Conservation (phyloP, 192 early-diverging fungal genomes). For the Podila epigama region DNA sequence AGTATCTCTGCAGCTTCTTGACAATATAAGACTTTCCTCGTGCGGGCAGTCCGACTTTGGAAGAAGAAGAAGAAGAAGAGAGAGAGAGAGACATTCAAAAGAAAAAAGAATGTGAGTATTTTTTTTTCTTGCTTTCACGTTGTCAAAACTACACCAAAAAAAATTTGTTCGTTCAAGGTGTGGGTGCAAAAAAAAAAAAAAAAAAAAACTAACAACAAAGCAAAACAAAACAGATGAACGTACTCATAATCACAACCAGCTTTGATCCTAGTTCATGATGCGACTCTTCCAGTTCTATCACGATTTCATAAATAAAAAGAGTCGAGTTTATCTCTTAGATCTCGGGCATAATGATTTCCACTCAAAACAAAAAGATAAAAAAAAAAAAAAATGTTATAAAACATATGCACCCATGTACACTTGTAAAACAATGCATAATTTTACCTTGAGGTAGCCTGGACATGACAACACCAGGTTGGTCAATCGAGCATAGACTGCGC, state of each 20-base stretch:
- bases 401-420: no score
- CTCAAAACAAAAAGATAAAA: neutral
- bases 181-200: neutral
- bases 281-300: conserved; percentile 34
- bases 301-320: no score
- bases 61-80: neutral
- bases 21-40: conserved; percentile 96
- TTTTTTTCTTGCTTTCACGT: no score
- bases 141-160: no score
- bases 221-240: no score
- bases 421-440: no score
- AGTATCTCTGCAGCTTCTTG: conserved; percentile 93
- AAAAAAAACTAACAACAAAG: no score
- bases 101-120: no score
- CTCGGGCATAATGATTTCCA: neutral
- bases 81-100: neutral
- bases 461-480: conserved; percentile 60
- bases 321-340: no score
- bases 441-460: conserved; percentile 55
- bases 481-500: conserved; percentile 44
- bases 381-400: conserved; percentile 5
- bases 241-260: conserved; percentile 93
- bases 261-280: conserved; percentile 87
- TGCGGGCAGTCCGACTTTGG: conserved; percentile 93
- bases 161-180: no score